Evolutionary conservation across 108 stramenopile genomes (phyloP), one percentile per base, ranked within the genome.

Genomic region (Nitzschia putrida): DNA sequence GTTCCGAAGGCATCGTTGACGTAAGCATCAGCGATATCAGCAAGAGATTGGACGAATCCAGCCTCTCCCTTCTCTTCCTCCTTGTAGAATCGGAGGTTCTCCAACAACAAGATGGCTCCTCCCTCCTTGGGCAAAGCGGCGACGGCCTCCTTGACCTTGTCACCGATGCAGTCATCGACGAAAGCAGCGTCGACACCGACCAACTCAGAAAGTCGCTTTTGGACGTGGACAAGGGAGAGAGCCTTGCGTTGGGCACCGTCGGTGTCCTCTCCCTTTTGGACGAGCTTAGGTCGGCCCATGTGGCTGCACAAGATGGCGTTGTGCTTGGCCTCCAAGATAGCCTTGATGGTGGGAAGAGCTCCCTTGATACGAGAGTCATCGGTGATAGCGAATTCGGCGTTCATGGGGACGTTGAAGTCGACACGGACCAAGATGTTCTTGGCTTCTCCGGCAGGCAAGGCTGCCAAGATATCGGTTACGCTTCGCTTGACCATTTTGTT

Each of bases 1-100:
- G 98, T 99, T n/a, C 98, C 99, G 72, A 99, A 99, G 24, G 99
- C 99, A 79, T 99, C 99, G 76, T 96, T 97, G 54, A 99, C 87
- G 78, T 87, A 94, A 53, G 70, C 77, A 71, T 98, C 89, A 57
- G 79, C 82, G 72, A 78, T 73, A 14, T 82, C 57, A 44, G 94
- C 86, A 29, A 96, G 73, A 13, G 41, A 38, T 65, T 71, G 14
- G 37, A 67, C 81, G 66, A 85, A 86, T 4, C 70, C 79, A 8
- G 71, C 75, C 41, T 89, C 87, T 64, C 86, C 83, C 83, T 89
- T 89, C 25, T 73, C 79, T 75, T 97, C 96, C 61, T 93, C 82
- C 61, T 82, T 89, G 87, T 97, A 93, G 78, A 99, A 99, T 41
- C 99, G 84, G 12, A 90, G 64, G 77, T 99, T 99, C 76, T 98